Percentiles rank a stretch among this genome's conserved stretches.
Conservation (phyloP, 2,329 filamentous ascomycete species). For the Neofusicoccum kwambonambiense region DNA sequence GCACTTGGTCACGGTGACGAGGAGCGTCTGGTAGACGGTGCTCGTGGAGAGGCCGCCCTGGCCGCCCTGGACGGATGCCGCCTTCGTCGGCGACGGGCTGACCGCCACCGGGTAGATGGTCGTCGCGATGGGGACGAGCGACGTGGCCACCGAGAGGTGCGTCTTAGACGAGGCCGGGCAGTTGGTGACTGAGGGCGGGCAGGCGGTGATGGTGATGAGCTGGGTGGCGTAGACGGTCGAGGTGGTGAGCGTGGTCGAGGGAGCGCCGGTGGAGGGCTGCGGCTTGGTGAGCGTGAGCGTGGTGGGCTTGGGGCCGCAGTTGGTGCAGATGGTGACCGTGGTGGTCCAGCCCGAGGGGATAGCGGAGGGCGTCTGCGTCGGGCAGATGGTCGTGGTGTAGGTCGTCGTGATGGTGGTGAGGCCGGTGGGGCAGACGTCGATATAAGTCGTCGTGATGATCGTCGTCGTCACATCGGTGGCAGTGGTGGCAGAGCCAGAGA, state of each 20-base stretch:
- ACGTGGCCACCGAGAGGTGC: not conserved
- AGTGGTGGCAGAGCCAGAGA: not conserved
- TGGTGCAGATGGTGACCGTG: conserved; percentile 29
- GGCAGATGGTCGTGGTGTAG: conserved; percentile 25
- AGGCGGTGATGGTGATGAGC: conserved; percentile 1
- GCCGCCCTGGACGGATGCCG: not conserved
- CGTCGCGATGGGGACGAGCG: not conserved
- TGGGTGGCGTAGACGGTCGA: conserved; percentile 11
- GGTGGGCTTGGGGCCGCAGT: conserved; percentile 27
- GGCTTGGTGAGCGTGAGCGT: conserved; percentile 28
- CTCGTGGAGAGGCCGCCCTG: not conserved
- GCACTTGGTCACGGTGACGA: conserved; percentile 3
- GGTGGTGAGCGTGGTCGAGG: not conserved
- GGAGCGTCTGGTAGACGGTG: conserved; percentile 1
- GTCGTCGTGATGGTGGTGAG: conserved; percentile 32
- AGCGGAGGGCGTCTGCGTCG: conserved; percentile 16
- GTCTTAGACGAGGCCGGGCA: conserved; percentile 23
- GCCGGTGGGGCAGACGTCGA: conserved; percentile 36
- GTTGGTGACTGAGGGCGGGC: conserved; percentile 17
- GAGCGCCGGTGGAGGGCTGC: not conserved
- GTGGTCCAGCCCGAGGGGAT: conserved; percentile 28
- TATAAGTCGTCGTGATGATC: conserved; percentile 29
- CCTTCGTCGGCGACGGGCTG: not conserved
- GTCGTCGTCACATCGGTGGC: conserved; percentile 15
- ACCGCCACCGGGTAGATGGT: not conserved